Conservation (phyloP, 306 rosid species). For the Trifolium fragiferum region DNA sequence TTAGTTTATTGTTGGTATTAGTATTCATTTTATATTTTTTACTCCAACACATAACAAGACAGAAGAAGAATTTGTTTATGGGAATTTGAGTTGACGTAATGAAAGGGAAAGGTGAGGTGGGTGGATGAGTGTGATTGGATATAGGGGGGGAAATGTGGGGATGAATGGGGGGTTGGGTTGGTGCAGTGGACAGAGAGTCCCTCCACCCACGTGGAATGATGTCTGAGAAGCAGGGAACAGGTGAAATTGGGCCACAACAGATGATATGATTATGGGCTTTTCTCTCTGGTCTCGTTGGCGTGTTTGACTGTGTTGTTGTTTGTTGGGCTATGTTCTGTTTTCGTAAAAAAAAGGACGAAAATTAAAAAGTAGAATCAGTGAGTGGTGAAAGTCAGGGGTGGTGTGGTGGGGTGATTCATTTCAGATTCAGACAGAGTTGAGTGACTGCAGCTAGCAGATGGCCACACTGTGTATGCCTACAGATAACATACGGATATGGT, state of each 20-base stretch:
- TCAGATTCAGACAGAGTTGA: conserved; percentile 18
- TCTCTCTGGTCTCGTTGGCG: conserved; percentile 45
- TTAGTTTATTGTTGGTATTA: no score
- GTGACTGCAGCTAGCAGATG: conserved; percentile 49
- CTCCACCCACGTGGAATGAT: conserved; percentile 72
- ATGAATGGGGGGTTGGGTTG: conserved; percentile 23
- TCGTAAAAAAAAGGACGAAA: neutral
- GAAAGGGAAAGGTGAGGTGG: conserved; percentile 10
- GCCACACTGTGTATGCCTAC: conserved; percentile 39
- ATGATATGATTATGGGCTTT: conserved; percentile 31
- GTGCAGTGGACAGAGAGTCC: conserved; percentile 39
- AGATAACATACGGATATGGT: conserved; percentile 21
- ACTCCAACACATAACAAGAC: no score
- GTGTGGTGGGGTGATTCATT: conserved; percentile 9
- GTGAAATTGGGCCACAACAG: conserved; percentile 45
- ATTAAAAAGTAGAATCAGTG: neutral
- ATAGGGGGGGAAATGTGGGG: neutral
- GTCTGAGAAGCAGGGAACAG: conserved; percentile 84
- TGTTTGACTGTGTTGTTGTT: conserved; percentile 56
- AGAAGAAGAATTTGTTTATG: no score
- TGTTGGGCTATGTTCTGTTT: conserved; percentile 26
- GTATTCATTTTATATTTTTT: no score
- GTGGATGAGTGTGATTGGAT: neutral
- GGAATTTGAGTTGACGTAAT: conserved; percentile 29
- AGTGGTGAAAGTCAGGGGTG: conserved; percentile 42